A percentile compares a stretch with the other conserved stretches of the same genome.
Evolutionary conservation across 176 grass and related monocot species (phyloP).

Genomic region (Cenchrus fungigraminus): DNA sequence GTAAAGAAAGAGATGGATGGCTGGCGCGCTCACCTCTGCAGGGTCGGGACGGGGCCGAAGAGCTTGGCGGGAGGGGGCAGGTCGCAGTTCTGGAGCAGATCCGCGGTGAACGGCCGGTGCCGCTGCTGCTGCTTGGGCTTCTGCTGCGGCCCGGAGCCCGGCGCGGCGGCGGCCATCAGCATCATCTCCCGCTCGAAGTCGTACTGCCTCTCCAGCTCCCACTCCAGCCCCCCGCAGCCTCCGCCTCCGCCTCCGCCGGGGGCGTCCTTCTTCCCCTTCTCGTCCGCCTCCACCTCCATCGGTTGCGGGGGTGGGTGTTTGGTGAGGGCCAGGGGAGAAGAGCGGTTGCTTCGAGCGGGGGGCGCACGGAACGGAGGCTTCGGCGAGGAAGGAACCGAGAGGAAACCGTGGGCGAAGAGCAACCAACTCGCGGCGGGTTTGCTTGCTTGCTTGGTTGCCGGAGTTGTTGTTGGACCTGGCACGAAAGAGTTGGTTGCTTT

Average conservation of each 20-base stretch:
- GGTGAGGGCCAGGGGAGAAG: background rate
- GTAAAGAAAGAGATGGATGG: background rate
- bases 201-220: constrained; percentile 51
- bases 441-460: background rate
- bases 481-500: background rate
- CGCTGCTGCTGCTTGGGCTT: background rate
- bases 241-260: background rate
- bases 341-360: constrained; percentile 45
- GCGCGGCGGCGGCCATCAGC: constrained; percentile 48
- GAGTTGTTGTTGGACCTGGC: background rate
- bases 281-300: constrained; percentile 45
- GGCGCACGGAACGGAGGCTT: constrained; percentile 43
- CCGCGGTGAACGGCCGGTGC: constrained; percentile 25
- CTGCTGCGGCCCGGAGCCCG: constrained; percentile 16
- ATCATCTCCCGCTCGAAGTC: constrained; percentile 67
- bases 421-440: background rate
- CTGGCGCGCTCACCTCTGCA: background rate
- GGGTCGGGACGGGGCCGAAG: constrained; percentile 60
- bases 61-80: constrained; percentile 82
- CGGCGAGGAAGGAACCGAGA: constrained; percentile 9
- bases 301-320: background rate
- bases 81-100: constrained; percentile 96
- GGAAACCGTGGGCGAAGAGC: background rate
- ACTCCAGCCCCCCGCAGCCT: constrained; percentile 50
- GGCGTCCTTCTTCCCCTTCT: constrained; percentile 19